Percentiles rank a stretch among this genome's conserved stretches.
Conservation (phyloP, 176 grass and related monocot species). For the Cymbopogon citratus region DNA sequence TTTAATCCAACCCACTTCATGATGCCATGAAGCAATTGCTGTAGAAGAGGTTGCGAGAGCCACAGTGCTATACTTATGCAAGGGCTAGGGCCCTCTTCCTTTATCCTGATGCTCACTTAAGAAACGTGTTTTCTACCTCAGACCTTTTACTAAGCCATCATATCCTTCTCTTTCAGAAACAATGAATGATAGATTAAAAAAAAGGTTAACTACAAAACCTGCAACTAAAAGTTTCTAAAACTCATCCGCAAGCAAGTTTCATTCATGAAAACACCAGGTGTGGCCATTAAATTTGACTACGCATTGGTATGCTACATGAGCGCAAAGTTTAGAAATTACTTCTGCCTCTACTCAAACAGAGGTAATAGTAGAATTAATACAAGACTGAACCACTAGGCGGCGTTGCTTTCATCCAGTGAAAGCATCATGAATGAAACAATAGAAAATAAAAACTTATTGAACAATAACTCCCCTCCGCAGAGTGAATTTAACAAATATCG, state of each 20-base stretch:
- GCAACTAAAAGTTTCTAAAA: background rate
- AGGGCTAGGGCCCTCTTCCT: slow-evolving; percentile 60
- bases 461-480: background rate
- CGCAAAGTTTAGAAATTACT: too few species aligned
- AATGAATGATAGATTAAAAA: background rate
- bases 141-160: slow-evolving; percentile 79
- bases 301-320: too few species aligned
- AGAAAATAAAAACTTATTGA: background rate
- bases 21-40: slow-evolving; percentile 46
- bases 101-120: slow-evolving; percentile 35
- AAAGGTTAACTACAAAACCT: background rate
- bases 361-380: background rate
- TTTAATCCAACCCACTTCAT: slow-evolving; percentile 57
- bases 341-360: background rate
- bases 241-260: background rate
- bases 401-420: background rate
- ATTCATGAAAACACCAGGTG: background rate
- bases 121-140: slow-evolving; percentile 44
- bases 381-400: background rate
- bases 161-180: slow-evolving; percentile 52
- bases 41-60: slow-evolving; percentile 67
- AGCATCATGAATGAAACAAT: background rate
- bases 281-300: too few species aligned
- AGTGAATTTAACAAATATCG: background rate
- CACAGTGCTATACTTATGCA: slow-evolving; percentile 54